These are phyloP conservation scores for Colletotrichum salicis DNA, from an alignment of 2,329 filamentous ascomycete genomes.

Conservation along the genomic window DNA sequence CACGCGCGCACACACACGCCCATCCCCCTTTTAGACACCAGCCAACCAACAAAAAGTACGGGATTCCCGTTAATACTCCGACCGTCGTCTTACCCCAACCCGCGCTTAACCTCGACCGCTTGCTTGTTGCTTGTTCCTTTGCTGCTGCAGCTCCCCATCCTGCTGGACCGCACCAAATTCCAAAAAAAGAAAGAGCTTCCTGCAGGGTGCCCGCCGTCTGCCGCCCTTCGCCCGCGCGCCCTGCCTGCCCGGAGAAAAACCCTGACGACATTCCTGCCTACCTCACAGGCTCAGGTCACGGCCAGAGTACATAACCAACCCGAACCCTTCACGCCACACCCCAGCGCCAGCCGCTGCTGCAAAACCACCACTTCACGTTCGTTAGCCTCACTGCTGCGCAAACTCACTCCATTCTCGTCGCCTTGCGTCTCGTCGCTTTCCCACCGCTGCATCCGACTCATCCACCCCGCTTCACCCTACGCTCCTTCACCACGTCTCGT, in stretches of 20 bases:
- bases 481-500: not conserved
- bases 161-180: conserved; percentile 13
- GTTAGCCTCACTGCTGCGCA: not conserved
- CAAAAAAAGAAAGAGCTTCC: conserved; percentile 30
- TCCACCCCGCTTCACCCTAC: not conserved
- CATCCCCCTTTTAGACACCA: not conserved
- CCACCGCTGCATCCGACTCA: not conserved
- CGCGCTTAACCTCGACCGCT: not conserved
- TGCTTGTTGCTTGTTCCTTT: not conserved
- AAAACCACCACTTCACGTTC: not conserved
- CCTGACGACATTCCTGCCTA: conserved; percentile 33
- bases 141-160: conserved; percentile 24
- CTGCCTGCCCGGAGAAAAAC: not conserved
- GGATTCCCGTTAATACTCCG: not conserved
- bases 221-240: not conserved
- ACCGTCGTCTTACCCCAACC: conserved; percentile 15
- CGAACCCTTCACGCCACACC: conserved; percentile 10
- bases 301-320: conserved; percentile 3
- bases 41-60: not conserved
- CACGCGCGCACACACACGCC: not conserved
- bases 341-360: not conserved
- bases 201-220: conserved; percentile 12
- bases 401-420: not conserved
- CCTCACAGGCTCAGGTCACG: too few relatives aligned
- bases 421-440: not conserved